A percentile compares a stretch with the other conserved stretches of the same genome.
These are phyloP conservation scores for Backusella australiensis DNA, from an alignment of 192 early-diverging fungal species.

Conservation along the genomic window DNA sequence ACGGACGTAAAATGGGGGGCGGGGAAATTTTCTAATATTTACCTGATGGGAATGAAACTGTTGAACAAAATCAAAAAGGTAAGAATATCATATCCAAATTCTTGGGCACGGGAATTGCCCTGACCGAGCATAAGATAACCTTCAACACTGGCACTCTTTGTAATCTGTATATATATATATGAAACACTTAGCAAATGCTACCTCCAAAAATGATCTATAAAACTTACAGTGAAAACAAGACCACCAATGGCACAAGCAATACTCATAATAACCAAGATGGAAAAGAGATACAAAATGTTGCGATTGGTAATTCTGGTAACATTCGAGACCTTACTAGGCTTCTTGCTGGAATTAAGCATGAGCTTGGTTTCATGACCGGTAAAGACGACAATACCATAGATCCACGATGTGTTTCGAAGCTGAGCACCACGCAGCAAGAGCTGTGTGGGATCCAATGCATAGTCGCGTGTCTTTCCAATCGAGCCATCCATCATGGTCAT, in stretches of 20 bases:
- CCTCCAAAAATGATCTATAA: neutral
- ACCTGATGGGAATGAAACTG: constrained; percentile 97
- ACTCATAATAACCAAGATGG: constrained; percentile 80
- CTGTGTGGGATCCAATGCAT: constrained; percentile 90
- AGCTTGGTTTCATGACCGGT: constrained; percentile 98
- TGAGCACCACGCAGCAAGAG: constrained; percentile 90
- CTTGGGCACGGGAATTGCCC: constrained; percentile 31
- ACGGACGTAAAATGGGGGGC: neutral
- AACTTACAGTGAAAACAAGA: constrained; percentile 54
- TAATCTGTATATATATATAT: constrained; percentile 14
- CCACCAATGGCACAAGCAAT: constrained; percentile 86
- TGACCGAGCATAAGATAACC: constrained; percentile 37
- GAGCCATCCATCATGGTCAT: constrained; percentile 44
- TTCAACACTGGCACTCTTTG: constrained; percentile 38
- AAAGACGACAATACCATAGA: constrained; percentile 90
- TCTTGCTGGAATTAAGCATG: constrained; percentile 91
- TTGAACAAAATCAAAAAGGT: constrained; percentile 99
- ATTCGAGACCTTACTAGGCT: constrained; percentile 90
- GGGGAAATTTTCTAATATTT: neutral
- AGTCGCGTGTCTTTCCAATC: constrained; percentile 56
- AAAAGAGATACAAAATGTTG: constrained; percentile 91
- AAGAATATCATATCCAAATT: constrained; percentile 86
- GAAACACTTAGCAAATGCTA: too few species aligned
- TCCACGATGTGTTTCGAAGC: constrained; percentile 92
- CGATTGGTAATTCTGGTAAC: constrained; percentile 89